phyloP scores from a whole-genome alignment of 495 filamentous ascomycete species.

The Talaromyces adpressus region DNA sequence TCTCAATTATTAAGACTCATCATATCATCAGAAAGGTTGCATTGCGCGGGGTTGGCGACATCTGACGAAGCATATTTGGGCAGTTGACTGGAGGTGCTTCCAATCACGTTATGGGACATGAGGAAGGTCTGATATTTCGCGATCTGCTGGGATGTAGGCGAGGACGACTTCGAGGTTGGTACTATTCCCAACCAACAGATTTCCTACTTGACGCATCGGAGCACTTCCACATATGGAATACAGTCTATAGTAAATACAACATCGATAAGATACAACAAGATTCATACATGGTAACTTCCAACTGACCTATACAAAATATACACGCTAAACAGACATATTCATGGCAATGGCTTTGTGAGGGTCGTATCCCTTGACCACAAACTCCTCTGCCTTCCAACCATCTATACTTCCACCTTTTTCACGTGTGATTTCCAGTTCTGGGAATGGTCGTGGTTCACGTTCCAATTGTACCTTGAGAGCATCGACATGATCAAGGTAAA shows the following conservation, averaged over 20 bases:
- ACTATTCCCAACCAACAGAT: background rate
- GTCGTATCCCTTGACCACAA: slow-evolving; percentile 79
- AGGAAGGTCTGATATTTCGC: background rate
- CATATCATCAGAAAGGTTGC: background rate
- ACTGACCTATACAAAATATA: background rate
- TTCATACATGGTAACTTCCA: background rate
- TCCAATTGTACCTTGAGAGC: slow-evolving; percentile 73
- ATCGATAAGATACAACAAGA: background rate
- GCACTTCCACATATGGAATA: background rate
- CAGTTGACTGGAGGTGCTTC: background rate
- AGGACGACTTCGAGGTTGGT: background rate
- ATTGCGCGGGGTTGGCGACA: background rate
- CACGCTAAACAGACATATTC: slow-evolving; percentile 86
- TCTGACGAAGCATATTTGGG: background rate
- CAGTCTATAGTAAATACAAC: background rate
- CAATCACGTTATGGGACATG: background rate
- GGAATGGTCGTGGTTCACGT: slow-evolving; percentile 76
- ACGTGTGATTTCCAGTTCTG: slow-evolving; percentile 61
- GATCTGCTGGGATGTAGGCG: background rate
- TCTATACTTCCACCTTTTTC: slow-evolving; percentile 63
- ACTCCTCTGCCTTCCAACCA: slow-evolving; percentile 82
- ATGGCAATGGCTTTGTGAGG: slow-evolving; percentile 87
- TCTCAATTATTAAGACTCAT: background rate
- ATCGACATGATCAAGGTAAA: slow-evolving; percentile 89
- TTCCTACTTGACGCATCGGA: background rate